Evolutionary conservation across 116 monocot genomes (phyloP).

Genomic region (Posidonia oceanica): DNA sequence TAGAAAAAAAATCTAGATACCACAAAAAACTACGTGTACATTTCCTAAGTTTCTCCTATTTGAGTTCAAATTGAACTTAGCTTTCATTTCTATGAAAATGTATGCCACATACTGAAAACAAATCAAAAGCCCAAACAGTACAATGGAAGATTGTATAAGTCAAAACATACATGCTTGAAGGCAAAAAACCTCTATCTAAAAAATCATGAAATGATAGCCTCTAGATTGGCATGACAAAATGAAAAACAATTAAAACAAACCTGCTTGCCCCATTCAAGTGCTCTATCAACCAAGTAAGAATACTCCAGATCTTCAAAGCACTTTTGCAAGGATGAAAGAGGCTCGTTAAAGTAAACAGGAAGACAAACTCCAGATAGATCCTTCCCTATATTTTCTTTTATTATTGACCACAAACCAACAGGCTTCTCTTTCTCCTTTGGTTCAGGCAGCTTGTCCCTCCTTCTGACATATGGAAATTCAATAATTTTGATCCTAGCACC

Average conservation of each 20-base stretch:
- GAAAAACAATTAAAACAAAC: constrained; percentile 12
- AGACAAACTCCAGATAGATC: constrained; percentile 96
- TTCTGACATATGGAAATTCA: constrained; percentile 57
- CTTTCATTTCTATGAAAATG: too few species aligned
- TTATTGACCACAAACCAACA: constrained; percentile 92
- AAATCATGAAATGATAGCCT: too few species aligned
- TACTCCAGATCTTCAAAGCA: constrained; percentile 97
- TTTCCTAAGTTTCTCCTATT: too few species aligned
- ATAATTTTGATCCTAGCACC: constrained; percentile 28
- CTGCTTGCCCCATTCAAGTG: constrained; percentile 88
- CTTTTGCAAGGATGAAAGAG: constrained; percentile 85
- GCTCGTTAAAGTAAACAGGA: constrained; percentile 96
- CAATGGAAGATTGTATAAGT: too few species aligned
- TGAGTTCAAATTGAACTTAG: too few species aligned
- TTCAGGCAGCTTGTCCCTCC: constrained; percentile 74
- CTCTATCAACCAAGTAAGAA: constrained; percentile 78
- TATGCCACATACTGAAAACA: too few species aligned
- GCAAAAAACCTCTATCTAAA: too few species aligned
- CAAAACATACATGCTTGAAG: too few species aligned
- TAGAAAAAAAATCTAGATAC: too few species aligned
- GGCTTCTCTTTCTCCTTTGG: constrained; percentile 94
- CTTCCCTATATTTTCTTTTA: constrained; percentile 96
- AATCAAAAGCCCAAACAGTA: too few species aligned
- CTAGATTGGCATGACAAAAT: too few species aligned
- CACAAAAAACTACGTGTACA: too few species aligned